Base-by-base conservation (phyloP, 345 rosid genomes). In the Corymbia maculata region DNA sequence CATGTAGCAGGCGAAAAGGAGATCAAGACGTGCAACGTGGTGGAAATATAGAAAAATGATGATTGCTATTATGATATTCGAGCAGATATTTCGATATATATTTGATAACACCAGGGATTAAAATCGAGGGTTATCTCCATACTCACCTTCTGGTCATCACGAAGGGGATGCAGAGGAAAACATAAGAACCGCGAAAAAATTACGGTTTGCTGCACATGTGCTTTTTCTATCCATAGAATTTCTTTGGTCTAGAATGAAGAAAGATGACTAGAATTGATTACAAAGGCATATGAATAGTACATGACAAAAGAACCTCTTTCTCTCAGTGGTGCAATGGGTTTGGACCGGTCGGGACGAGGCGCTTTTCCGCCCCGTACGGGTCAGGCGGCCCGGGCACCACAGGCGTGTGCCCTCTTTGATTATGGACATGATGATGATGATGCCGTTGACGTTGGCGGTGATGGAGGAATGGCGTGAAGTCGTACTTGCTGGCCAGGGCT, bases 241-340 rank as follows among this genome's bases (percentile, higher is more conserved):
- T 36, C 87, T 68, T 75, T 61, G 68, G 87, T 85, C 85, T 49
- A 84, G 52, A 87, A 87, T 80, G 61, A 80, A 86, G 64, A 57
- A 87, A 86, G 79, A 86, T 32, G 87, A 85, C 87, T 52, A 88
- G 36, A 85, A 13, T 85, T 50, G 86, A 26, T 85, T 85, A 47
- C 55, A 47, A 47, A 21, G 51, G 50, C 84, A 7, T 75, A 32
- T 51, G 55, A 80, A 42, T 42, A 87, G 82, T 30, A 89, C 85
- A 85, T 55, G 24, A 68, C 50, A 13, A 59, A 70, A 59, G 59
- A 26, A 86, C 61, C 79, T 79, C 79, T 79, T 36, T 36, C 87
- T 88, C 87, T 97, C 95, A 94, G 93, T 96, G 99, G 93, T 97
- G 99, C 94, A 97, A 93, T n/a, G 99, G 98, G 92, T 97, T 97